Percentiles rank a stretch among this genome's conserved stretches.
phyloP scores from a whole-genome alignment of 169 alveolate genomes.

The Plasmodium falciparum region DNA sequence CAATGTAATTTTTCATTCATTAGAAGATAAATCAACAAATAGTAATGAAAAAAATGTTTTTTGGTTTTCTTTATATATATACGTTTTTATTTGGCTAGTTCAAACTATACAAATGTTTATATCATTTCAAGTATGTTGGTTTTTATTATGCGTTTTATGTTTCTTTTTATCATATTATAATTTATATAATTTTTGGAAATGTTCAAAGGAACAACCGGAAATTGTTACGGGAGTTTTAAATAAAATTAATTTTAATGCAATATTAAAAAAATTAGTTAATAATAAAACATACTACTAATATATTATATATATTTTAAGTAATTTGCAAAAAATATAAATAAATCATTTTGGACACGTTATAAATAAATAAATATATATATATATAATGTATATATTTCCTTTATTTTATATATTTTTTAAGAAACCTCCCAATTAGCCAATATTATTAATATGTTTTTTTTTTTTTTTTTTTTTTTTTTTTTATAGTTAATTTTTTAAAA shows the following conservation, averaged over 20 bases:
- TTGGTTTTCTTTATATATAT: conserved; percentile 61
- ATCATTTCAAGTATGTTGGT: conserved; percentile 75
- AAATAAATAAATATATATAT: too few relatives aligned
- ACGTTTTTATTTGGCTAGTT: conserved; percentile 52
- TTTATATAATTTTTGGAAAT: conserved; percentile 61
- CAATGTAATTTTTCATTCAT: conserved; percentile 53
- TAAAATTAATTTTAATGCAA: conserved; percentile 26
- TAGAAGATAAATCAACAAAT: conserved; percentile 42
- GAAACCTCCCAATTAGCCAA: too few relatives aligned
- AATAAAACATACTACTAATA: not conserved
- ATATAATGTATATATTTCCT: too few relatives aligned
- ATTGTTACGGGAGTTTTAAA: conserved; percentile 22
- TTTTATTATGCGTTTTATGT: conserved; percentile 52
- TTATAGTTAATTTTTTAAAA: too few relatives aligned
- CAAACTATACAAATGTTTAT: conserved; percentile 73
- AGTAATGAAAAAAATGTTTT: conserved; percentile 47
- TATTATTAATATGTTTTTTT: too few relatives aligned
- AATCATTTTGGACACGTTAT: too few relatives aligned
- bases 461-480: too few relatives aligned
- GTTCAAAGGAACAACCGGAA: conserved; percentile 71
- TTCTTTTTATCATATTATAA: conserved; percentile 54
- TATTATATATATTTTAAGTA: too few relatives aligned
- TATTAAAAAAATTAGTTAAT: conserved; percentile 32
- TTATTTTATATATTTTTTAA: too few relatives aligned
- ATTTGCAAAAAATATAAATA: too few relatives aligned